phyloP scores from a whole-genome alignment of 1,284 basidiomycete species.

The Ceratobasidium sp. region DNA sequence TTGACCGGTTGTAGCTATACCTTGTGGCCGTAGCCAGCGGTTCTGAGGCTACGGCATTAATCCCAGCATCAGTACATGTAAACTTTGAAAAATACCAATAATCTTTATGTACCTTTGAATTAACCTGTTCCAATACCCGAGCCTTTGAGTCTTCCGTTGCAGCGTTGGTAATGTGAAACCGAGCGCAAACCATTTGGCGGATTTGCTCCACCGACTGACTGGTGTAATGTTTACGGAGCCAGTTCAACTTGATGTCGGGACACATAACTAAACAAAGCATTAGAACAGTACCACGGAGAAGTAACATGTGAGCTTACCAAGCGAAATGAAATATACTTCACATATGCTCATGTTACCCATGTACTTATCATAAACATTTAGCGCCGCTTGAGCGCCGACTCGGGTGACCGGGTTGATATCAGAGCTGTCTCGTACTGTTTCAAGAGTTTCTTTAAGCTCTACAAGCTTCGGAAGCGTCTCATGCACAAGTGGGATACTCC shows the following conservation, averaged over 20 bases:
- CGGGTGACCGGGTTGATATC: constrained; percentile 13
- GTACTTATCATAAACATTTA: constrained; percentile 32
- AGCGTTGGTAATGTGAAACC: background rate
- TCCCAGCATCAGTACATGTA: too few species aligned
- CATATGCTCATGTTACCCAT: constrained; percentile 41
- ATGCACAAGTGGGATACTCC: constrained; percentile 10
- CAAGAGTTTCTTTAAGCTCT: background rate
- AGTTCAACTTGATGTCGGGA: constrained; percentile 15
- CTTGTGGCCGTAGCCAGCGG: background rate
- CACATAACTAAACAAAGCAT: constrained; percentile 5
- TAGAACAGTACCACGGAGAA: background rate
- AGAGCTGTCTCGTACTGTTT: background rate
- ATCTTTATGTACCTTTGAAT: too few species aligned
- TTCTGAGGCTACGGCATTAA: background rate
- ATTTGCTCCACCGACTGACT: background rate
- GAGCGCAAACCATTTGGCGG: background rate
- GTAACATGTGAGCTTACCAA: too few species aligned
- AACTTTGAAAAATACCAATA: too few species aligned
- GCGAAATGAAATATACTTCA: constrained; percentile 25
- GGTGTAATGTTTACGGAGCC: constrained; percentile 6
- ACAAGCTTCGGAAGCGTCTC: background rate
- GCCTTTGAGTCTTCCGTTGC: background rate
- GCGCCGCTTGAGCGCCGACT: constrained; percentile 29
- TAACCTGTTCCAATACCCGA: too few species aligned
- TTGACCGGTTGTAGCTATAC: background rate